These are phyloP conservation scores for Geum urbanum DNA, from an alignment of 306 rosid genomes.

Conservation along the genomic window DNA sequence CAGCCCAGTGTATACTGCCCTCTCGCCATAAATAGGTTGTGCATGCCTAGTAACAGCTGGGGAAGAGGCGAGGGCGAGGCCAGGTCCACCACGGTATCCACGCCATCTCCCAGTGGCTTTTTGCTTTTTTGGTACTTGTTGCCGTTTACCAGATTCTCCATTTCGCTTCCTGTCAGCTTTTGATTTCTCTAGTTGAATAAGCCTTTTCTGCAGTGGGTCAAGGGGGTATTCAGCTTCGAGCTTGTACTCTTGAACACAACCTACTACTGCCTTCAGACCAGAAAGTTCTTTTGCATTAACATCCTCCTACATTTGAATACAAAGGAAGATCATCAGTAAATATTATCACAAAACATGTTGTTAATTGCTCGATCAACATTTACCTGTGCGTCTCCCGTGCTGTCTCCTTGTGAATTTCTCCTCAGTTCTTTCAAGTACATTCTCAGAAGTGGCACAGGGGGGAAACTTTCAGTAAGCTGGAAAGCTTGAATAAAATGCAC, in stretches of 20 bases:
- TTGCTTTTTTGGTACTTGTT: slow-evolving; percentile 47
- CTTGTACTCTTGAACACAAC: slow-evolving; percentile 54
- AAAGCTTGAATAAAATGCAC: slow-evolving; percentile 63
- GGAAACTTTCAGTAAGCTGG: slow-evolving; percentile 53
- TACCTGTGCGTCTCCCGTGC: slow-evolving; percentile 47
- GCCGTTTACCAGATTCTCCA: slow-evolving; percentile 48
- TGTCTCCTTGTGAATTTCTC: slow-evolving; percentile 71
- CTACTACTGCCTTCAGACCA: slow-evolving; percentile 54
- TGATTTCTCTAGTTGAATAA: slow-evolving; percentile 57
- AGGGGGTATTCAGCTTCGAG: slow-evolving; percentile 72
- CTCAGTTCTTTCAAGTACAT: slow-evolving; percentile 64
- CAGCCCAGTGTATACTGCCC: slow-evolving; percentile 44
- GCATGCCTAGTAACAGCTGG: slow-evolving; percentile 37
- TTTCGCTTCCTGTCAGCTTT: slow-evolving; percentile 57
- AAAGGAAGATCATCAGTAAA: slow-evolving; percentile 12
- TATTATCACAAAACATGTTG: slow-evolving; percentile 5
- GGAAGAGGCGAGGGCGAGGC: slow-evolving; percentile 30
- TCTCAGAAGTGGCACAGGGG: slow-evolving; percentile 70
- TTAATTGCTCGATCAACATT: slow-evolving; percentile 10
- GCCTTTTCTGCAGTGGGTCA: slow-evolving; percentile 73
- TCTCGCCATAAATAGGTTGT: slow-evolving; percentile 35
- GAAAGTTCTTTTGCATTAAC: slow-evolving; percentile 55
- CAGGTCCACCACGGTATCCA: slow-evolving; percentile 39
- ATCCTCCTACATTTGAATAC: slow-evolving; percentile 36
- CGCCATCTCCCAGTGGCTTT: slow-evolving; percentile 42